Base-by-base conservation (phyloP, 75 land plant genomes). In the Isoetes taiwanensis region DNA sequence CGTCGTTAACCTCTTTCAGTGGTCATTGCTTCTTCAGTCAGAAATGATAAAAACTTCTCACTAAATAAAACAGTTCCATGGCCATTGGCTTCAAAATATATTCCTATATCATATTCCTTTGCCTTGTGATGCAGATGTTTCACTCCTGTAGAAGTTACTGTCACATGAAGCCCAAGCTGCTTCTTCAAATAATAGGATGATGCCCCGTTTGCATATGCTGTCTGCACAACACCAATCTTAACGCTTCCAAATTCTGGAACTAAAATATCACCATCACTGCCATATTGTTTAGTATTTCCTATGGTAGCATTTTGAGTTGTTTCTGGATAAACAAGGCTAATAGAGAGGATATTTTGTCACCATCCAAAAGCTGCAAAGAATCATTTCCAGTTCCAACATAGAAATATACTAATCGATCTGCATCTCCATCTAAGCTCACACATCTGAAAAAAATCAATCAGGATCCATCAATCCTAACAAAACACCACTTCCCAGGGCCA, bases 161-260 rank as follows among this genome's bases (percentile, higher is more conserved):
- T 73, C 64, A 78, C 95, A 48, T 93, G 81, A 20, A 93, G 56
- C 23, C 83, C 96, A 30, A 81, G 69, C 17, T 41, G 56, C 26
- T 79, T 48, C 52, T 74, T 76, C 23, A 93, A 64, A 56, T 78
- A 93, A 32, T 71, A 70, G 8, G 95, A 87, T 30, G 98, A 84
- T 58, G 98, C 89, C 17, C 98, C 98, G 76, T 93, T 93, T 10
- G 98, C 98, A 70, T 93, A 93, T 24, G 98, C 98, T 59, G 98
- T 93, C 69, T 93, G 98, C 30, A 93, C 87, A 48, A 79, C 73
- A 28, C 90, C 98, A 61, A 87, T 72, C 42, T 42, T 74, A 4
- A 70, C 76, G 12, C 12, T 32, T 28, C 69, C 69, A 60, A 37
- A 59, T 10, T 55, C 69, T 39, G 69, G 53, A 39, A 66, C 29